Base-by-base conservation (phyloP, 139 green algal species). In the Micractinium conductrix region DNA sequence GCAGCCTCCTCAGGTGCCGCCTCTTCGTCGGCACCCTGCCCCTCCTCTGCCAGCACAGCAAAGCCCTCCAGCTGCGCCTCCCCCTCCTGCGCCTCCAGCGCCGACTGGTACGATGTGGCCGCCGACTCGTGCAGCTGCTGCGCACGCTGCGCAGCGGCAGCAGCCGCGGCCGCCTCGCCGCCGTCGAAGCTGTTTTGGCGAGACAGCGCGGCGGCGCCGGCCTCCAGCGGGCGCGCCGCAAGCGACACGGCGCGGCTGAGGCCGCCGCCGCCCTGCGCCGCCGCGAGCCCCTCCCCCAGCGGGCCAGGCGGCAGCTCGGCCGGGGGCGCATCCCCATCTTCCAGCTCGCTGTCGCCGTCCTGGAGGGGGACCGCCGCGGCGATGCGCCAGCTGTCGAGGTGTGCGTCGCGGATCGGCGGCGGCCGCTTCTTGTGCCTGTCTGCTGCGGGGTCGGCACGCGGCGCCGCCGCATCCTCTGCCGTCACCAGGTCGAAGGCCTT, bases 401-500 rank as follows among this genome's bases (percentile, higher is more conserved):
- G 58, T 2, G 76, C 53, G 38, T 82, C 76, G 0, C 76, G 76
- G 76, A 82, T 82, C 38, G 76, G 19, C 14, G 58, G 76, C 53
- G 76, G 76, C 37, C 76, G 76, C 55, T 82, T 82, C 76, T 82
- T 82, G 76, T 82, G 55, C 19, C 58, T 71, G 58, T 28, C 12
- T 4, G 55, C 44, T 35, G 24, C 42, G n/a, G 45, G 43, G 4
- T 80, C 43, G 0, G 74, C 17, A 17, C 74, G 74, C 38, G 48
- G 76, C 40, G 76, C 70, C 12, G 70, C 65, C 70, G 70, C 76
- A 24, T 82, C 76, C 76, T 82, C 76, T 14, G 76, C 76, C 2
- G 76, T 82, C 45, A 71, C 55, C 55, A 82, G 55, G 76, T 82
- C 58, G 21, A 82, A 82, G 1, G 76, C 76, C 58, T 73, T 82